Percentiles rank a stretch among this genome's conserved stretches.
These are phyloP conservation scores for Maudiozyma saulgeensis DNA, from an alignment of 805 yeast species.

Conservation along the genomic window DNA sequence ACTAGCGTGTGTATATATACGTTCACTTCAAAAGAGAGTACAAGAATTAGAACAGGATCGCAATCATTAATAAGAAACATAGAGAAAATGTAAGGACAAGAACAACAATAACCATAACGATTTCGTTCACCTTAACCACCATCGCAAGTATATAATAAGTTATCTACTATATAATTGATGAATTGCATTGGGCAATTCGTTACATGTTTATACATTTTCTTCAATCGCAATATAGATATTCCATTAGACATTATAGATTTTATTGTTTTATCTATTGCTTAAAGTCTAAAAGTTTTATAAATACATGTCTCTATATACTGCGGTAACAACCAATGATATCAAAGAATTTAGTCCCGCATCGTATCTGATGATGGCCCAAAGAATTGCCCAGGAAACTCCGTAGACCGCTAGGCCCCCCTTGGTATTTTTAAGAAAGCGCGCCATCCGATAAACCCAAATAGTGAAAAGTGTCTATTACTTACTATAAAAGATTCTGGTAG, in stretches of 20 bases:
- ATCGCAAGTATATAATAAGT: too few relatives aligned
- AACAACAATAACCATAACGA: not conserved
- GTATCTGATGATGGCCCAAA: not conserved
- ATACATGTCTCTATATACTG: not conserved
- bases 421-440: not conserved
- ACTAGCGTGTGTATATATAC: constrained; percentile 66
- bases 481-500: too few relatives aligned
- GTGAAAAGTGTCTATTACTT: not conserved
- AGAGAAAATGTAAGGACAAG: not conserved
- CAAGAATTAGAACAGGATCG: not conserved
- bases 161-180: too few relatives aligned
- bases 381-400: constrained; percentile 1
- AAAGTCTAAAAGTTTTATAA: too few relatives aligned
- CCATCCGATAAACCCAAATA: constrained; percentile 3
- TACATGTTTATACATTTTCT: too few relatives aligned
- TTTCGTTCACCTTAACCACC: too few relatives aligned
- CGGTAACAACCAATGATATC: not conserved
- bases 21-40: constrained; percentile 13
- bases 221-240: too few relatives aligned
- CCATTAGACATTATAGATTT: too few relatives aligned
- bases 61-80: not conserved
- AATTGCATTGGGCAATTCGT: too few relatives aligned
- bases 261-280: too few relatives aligned
- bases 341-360: not conserved
- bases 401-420: not conserved